Evolutionary conservation across 768 basidiomycete species (phyloP).

Genomic region (Russula dissimulans): DNA sequence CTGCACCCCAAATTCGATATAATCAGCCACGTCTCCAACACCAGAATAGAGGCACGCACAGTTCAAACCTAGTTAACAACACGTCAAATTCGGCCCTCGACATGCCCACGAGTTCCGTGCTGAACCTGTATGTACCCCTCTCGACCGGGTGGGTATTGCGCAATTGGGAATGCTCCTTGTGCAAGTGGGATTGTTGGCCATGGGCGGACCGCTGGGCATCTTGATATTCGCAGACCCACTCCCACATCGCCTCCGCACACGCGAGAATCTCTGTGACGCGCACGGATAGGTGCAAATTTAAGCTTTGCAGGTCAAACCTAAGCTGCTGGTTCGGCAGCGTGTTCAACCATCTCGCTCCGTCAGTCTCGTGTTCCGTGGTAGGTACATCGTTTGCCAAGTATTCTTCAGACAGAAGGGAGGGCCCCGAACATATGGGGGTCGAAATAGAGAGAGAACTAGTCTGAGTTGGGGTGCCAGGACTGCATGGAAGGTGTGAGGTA

Average conservation of each 20-base stretch:
- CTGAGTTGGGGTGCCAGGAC: not conserved
- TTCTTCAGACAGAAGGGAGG: not conserved
- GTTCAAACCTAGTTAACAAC: slow-evolving; percentile 45
- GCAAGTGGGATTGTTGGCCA: not conserved
- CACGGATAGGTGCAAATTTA: slow-evolving; percentile 56
- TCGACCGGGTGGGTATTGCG: not conserved
- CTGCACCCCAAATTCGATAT: slow-evolving; percentile 26
- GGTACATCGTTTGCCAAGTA: not conserved
- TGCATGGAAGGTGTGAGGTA: not conserved
- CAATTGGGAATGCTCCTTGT: not conserved
- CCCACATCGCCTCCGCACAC: slow-evolving; percentile 75
- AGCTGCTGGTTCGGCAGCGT: slow-evolving; percentile 46
- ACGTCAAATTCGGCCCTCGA: slow-evolving; percentile 55
- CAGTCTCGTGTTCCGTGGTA: not conserved
- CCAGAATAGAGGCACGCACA: slow-evolving; percentile 37
- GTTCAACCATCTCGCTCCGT: slow-evolving; percentile 20
- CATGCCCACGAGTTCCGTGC: slow-evolving; percentile 36
- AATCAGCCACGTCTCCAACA: not conserved
- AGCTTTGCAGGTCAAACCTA: slow-evolving; percentile 45
- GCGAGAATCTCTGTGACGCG: slow-evolving; percentile 57
- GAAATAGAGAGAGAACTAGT: not conserved
- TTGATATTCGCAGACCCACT: slow-evolving; percentile 53
- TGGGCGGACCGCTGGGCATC: slow-evolving; percentile 8
- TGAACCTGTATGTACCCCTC: slow-evolving; percentile 1
- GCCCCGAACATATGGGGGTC: not conserved